A percentile compares a stretch with the other conserved stretches of the same genome.
These are phyloP conservation scores for Trichoderma virens DNA, from an alignment of 495 filamentous ascomycete genomes.

Conservation along the genomic window DNA sequence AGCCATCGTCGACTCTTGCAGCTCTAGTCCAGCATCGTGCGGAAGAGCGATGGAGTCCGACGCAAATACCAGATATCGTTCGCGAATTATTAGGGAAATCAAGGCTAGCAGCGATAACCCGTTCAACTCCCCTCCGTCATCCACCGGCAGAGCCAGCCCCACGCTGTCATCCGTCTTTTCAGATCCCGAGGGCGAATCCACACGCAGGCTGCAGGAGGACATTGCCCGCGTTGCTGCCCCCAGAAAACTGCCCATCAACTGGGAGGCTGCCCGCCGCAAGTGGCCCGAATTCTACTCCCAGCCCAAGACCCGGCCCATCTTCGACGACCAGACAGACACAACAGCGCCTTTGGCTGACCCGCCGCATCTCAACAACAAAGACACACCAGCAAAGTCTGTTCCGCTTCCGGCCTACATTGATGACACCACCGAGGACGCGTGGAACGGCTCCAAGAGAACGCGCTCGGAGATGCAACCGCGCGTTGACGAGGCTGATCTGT, in stretches of 20 bases:
- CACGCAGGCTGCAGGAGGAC: constrained; percentile 28
- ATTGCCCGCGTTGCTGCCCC: constrained; percentile 14
- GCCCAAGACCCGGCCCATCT: constrained; percentile 6
- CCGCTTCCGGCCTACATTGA: constrained; percentile 15
- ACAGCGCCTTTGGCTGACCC: not conserved
- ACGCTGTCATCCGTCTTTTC: constrained; percentile 38
- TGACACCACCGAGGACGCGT: constrained; percentile 20
- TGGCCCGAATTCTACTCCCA: constrained; percentile 12
- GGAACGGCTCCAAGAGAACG: constrained; percentile 20
- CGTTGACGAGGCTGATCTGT: constrained; percentile 36
- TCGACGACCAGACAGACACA: constrained; percentile 14
- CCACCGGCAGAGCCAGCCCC: constrained; percentile 43
- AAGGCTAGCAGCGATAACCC: constrained; percentile 33
- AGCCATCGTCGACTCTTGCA: constrained; percentile 7
- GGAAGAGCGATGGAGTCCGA: constrained; percentile 10
- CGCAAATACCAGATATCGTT: constrained; percentile 19
- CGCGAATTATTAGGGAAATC: constrained; percentile 32
- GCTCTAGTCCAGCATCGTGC: constrained; percentile 4
- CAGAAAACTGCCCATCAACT: constrained; percentile 9
- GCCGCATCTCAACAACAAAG: constrained; percentile 23
- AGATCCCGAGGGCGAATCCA: constrained; percentile 38
- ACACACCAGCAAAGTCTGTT: constrained; percentile 34
- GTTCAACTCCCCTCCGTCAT: constrained; percentile 43
- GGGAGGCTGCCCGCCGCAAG: constrained; percentile 10
- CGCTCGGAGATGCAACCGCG: constrained; percentile 36